Evolutionary conservation across 2,329 filamentous ascomycete species (phyloP), one percentile per base, ranked within the genome.

Genomic region (Colletotrichum noveboracense): DNA sequence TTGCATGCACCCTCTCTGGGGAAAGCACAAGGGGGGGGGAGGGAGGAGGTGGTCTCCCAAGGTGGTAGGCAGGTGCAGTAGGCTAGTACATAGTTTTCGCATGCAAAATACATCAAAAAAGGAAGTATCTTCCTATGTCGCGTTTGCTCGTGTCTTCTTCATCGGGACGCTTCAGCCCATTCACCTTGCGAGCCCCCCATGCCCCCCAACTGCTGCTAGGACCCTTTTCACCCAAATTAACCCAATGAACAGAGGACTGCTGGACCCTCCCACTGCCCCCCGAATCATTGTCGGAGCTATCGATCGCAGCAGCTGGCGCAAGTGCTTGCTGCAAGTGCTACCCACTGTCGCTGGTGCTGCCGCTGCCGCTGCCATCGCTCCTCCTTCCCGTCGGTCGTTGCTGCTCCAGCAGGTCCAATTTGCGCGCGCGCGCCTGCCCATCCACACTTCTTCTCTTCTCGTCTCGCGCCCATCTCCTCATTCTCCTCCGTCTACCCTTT

Each of bases 191-290:
- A 71, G 18, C 30, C 69, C 73, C 62, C 73, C 56, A 70, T 58
- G 16, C 36, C 64, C 52, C 52, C 61, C 55, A 62, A 68, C 14
- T 36, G 43, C n/a, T 52, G 43, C 43, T 52, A 13, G 55, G 55
- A 26, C 55, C 55, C 36, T 30, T 43, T 43, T 67, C 58, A 64
- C 55, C 48, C 26, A 73, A 75, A 73, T 58, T 73, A 68, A 75
- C 38, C 69, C 69, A 75, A 75, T 75, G 61, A 72, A 26, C 64
- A 36, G 70, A 72, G 70, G 73, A 75, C 69, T 58, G 66, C n/a
- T 24, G 34, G 71, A 74, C 71, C 71, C 71, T 70, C 71, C 70
- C 48, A 18, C 56, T 60, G 65, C n/a, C 60, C 72, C 72, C 62
- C 24, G n/a, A 65, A 74, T 61, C 30, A 10, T 60, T 62, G 68